These are phyloP conservation scores for Aspergillus sp. DNA, from an alignment of 2,329 filamentous ascomycete species.

Conservation along the genomic window DNA sequence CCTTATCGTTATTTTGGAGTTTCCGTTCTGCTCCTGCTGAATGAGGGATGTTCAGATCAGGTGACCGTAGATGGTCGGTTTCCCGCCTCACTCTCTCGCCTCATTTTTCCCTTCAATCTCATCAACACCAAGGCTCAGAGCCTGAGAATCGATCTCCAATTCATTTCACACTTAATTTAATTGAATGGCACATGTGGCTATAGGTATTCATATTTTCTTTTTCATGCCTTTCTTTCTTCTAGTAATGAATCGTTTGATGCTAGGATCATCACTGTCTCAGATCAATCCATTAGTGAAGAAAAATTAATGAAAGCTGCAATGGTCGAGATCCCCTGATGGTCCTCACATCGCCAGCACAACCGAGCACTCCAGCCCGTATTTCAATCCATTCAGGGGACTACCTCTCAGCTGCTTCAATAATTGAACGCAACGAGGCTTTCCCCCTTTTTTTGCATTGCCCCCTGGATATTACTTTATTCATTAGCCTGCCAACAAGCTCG, in stretches of 20 bases:
- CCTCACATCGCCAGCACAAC: background rate
- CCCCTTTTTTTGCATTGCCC: background rate
- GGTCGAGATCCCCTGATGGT: background rate
- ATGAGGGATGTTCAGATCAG: background rate
- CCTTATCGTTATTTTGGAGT: background rate
- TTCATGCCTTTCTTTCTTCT: background rate
- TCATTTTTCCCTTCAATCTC: conserved; percentile 7
- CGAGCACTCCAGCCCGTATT: background rate
- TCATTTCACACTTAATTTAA: background rate
- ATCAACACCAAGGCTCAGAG: background rate
- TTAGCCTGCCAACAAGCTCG: background rate
- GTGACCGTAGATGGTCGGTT: background rate
- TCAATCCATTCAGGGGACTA: background rate
- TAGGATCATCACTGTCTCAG: background rate
- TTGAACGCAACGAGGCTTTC: background rate
- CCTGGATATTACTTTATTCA: background rate
- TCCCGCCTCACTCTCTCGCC: conserved; percentile 12
- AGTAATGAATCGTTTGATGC: background rate
- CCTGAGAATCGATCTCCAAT: background rate
- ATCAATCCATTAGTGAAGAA: background rate
- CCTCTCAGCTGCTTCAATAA: background rate
- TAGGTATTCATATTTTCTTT: too few species aligned
- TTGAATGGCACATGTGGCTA: background rate
- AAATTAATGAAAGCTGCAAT: background rate
- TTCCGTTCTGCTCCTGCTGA: background rate